Conservation (phyloP, 1,139 yeast species). For the Pichia sp. region DNA sequence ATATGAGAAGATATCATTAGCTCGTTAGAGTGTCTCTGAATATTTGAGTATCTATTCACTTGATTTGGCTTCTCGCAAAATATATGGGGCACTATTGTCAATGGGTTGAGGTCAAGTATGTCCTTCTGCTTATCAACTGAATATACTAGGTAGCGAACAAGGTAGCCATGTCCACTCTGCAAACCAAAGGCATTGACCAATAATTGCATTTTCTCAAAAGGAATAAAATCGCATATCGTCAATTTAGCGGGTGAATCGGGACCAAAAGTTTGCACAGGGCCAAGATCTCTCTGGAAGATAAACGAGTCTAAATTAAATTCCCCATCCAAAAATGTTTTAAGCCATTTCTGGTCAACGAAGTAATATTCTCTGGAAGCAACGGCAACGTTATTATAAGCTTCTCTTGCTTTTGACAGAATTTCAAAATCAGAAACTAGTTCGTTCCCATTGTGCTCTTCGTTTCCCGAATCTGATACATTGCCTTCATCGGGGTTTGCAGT, state of each 20-base stretch:
- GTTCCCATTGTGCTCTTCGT: background rate
- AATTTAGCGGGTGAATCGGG: no score
- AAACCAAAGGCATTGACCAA: constrained; percentile 51
- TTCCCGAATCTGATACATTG: background rate
- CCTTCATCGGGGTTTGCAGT: no score
- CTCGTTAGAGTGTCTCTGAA: background rate
- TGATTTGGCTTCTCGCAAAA: constrained; percentile 28
- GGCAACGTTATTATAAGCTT: background rate
- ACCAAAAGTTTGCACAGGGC: constrained; percentile 8
- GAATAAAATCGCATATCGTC: constrained; percentile 1
- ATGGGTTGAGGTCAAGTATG: constrained; percentile 47
- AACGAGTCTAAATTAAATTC: constrained; percentile 2
- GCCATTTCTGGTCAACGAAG: constrained; percentile 10
- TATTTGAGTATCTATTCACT: constrained; percentile 17
- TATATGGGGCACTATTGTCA: constrained; percentile 45
- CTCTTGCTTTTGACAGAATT: background rate
- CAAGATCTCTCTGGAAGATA: constrained; percentile 2
- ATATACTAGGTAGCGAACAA: constrained; percentile 35
- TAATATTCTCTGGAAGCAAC: background rate
- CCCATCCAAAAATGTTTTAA: constrained; percentile 1
- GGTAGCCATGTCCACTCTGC: constrained; percentile 34
- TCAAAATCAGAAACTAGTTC: background rate
- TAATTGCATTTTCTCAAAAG: constrained; percentile 28
- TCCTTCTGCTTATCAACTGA: constrained; percentile 25
- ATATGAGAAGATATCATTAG: constrained; percentile 17